These are phyloP conservation scores for Reutealis trisperma DNA, from an alignment of 345 rosid species.

Conservation along the genomic window DNA sequence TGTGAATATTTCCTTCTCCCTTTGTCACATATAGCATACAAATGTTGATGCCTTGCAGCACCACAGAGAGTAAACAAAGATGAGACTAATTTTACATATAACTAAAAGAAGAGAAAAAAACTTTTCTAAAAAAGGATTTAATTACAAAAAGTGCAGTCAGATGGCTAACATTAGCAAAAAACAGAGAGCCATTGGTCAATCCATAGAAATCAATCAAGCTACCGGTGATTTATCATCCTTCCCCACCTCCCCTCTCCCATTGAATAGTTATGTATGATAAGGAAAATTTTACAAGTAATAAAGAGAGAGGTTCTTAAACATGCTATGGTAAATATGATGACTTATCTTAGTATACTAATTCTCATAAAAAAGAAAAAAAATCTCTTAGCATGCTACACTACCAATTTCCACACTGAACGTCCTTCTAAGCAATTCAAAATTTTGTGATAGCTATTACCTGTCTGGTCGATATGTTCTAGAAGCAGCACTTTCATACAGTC, in stretches of 20 bases:
- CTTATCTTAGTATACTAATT: neutral
- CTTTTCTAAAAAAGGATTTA: neutral
- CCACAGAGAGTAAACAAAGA: neutral
- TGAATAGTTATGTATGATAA: neutral
- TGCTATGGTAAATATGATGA: neutral
- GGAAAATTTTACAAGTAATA: no score
- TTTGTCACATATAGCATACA: neutral
- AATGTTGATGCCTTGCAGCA: neutral
- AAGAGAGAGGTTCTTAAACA: neutral
- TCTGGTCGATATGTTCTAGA: constrained; percentile 87
- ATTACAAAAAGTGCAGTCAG: neutral
- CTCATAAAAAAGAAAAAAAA: neutral
- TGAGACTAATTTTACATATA: neutral
- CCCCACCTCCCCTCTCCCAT: neutral
- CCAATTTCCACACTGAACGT: neutral
- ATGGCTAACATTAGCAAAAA: neutral
- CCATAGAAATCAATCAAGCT: neutral
- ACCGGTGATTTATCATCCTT: neutral
- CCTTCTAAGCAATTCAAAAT: neutral
- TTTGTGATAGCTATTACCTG: constrained; percentile 49
- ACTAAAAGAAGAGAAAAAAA: neutral
- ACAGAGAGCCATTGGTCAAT: neutral
- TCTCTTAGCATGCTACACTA: neutral
- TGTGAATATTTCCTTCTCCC: neutral
- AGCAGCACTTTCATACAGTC: constrained; percentile 85